Evolutionary conservation across 768 basidiomycete species (phyloP).

Genomic region (Dioszegia crocea): DNA sequence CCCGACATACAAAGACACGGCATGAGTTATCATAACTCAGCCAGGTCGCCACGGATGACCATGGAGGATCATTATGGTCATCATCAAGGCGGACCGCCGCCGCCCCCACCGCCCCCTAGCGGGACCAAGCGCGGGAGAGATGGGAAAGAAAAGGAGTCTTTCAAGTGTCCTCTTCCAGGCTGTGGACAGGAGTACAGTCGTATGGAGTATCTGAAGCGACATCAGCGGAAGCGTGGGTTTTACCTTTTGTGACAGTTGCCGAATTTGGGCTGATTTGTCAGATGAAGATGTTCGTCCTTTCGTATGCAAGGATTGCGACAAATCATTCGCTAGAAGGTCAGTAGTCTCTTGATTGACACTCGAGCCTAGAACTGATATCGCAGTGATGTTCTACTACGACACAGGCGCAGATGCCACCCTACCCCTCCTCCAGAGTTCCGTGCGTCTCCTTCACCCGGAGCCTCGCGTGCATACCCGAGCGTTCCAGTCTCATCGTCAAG

Average conservation of each 20-base stretch:
- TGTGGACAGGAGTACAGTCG: conserved; percentile 49
- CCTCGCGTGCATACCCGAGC: conserved; percentile 31
- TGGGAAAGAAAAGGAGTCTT: conserved; percentile 44
- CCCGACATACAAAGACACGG: not conserved
- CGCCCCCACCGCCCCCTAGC: conserved; percentile 4
- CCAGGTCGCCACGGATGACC: not conserved
- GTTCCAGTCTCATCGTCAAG: conserved; percentile 41
- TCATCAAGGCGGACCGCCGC: not conserved
- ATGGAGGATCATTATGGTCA: not conserved
- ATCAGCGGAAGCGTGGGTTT: conserved; percentile 51
- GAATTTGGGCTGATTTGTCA: conserved; percentile 13
- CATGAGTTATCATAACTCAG: not conserved
- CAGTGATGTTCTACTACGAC: conserved; percentile 51
- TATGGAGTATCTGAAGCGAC: conserved; percentile 51
- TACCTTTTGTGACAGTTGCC: not conserved
- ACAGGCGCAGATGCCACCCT: conserved; percentile 49
- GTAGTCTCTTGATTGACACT: not conserved
- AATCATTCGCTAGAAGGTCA: conserved; percentile 50
- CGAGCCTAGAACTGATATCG: not conserved
- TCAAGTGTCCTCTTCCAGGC: conserved; percentile 39
- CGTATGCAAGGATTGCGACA: conserved; percentile 48
- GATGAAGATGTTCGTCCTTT: conserved; percentile 51
- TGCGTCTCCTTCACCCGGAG: conserved; percentile 31
- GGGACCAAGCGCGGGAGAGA: conserved; percentile 23
- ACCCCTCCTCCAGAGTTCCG: conserved; percentile 33